These are phyloP conservation scores for Ascochyta fabae DNA, from an alignment of 2,329 filamentous ascomycete species.

Conservation along the genomic window DNA sequence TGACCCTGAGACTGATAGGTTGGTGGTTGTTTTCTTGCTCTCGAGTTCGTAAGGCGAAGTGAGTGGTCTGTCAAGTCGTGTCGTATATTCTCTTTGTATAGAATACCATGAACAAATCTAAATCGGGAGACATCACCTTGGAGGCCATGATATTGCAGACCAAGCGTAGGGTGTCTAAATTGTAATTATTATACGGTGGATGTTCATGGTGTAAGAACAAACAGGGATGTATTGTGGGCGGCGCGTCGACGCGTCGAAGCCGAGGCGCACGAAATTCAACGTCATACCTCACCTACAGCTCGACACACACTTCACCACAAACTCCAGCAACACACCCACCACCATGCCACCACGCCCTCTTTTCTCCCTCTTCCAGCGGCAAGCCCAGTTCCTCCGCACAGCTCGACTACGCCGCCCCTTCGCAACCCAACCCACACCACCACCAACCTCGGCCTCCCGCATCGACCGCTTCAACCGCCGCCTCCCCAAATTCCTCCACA, in stretches of 20 bases:
- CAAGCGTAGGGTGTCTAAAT: not conserved
- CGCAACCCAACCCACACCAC: conserved; percentile 23
- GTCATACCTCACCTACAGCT: conserved; percentile 3
- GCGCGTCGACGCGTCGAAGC: conserved; percentile 17
- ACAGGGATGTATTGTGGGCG: conserved; percentile 2
- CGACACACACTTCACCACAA: not conserved
- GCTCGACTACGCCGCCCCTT: conserved; percentile 21
- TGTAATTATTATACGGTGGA: conserved; percentile 1
- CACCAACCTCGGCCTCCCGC: conserved; percentile 36
- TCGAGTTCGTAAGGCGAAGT: too few relatives aligned
- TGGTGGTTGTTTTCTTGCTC: too few relatives aligned
- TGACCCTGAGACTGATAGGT: not conserved
- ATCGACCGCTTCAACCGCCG: conserved; percentile 48
- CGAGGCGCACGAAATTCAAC: conserved; percentile 9
- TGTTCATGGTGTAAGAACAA: conserved; percentile 18
- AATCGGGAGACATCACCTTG: not conserved
- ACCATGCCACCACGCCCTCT: conserved; percentile 23
- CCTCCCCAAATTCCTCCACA: conserved; percentile 69
- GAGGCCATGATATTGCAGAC: not conserved
- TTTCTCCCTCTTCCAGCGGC: conserved; percentile 1
- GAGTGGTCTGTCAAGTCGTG: too few relatives aligned
- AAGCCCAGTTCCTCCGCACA: conserved; percentile 1
- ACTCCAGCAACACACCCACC: not conserved
- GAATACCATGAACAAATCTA: too few relatives aligned
- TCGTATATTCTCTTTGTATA: too few relatives aligned